A percentile compares a stretch with the other conserved stretches of the same genome.
Evolutionary conservation across 805 yeast species (phyloP).

Genomic region (Candida loeiensis): DNA sequence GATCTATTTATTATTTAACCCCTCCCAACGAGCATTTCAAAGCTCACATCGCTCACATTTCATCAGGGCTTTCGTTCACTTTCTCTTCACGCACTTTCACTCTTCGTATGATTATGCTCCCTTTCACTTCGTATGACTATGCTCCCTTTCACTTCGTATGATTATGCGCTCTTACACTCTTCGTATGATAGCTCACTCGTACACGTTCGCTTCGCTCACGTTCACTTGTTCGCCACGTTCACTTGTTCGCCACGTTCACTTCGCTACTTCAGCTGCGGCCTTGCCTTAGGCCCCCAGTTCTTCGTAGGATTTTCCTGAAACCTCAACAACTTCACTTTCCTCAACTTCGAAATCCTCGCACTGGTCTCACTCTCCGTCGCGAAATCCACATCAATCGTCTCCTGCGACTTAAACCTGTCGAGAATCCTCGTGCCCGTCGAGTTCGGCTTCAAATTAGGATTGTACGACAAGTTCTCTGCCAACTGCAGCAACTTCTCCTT

Average conservation of each 20-base stretch:
- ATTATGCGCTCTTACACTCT: too few species aligned
- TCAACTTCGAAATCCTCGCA: constrained; percentile 51
- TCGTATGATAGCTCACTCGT: not conserved
- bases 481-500: constrained; percentile 7
- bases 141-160: too few species aligned
- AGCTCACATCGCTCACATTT: too few species aligned
- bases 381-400: constrained; percentile 47
- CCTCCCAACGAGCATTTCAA: too few species aligned
- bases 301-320: constrained; percentile 90
- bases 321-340: constrained; percentile 78
- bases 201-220: not conserved
- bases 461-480: constrained; percentile 30
- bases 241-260: not conserved
- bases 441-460: constrained; percentile 37
- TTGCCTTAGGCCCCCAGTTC: constrained; percentile 96
- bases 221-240: not conserved
- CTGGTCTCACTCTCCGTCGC: constrained; percentile 57
- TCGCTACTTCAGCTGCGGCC: constrained; percentile 39
- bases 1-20: too few species aligned
- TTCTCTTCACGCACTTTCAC: too few species aligned
- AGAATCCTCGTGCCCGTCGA: constrained; percentile 56
- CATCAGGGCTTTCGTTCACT: too few species aligned
- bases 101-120: too few species aligned
- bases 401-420: constrained; percentile 34
- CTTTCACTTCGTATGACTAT: too few species aligned